A percentile compares a stretch with the other conserved stretches of the same genome.
Conservation (phyloP, 805 yeast species). For the Candida glaebosa region DNA sequence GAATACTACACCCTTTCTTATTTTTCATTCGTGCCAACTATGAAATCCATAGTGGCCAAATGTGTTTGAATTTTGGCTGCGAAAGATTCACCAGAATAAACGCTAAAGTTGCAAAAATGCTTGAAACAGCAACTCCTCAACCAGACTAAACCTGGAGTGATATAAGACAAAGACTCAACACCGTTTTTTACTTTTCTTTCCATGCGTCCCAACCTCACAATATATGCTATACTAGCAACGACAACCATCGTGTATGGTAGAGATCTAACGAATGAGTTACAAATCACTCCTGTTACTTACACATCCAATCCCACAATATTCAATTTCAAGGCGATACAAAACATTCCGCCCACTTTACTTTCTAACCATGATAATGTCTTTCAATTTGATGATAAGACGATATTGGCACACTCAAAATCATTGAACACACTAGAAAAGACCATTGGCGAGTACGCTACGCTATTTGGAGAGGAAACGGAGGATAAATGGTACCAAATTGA, state of each 20-base stretch:
- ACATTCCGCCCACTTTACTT: not conserved
- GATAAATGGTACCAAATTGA: constrained; percentile 3
- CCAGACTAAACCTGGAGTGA: too few relatives aligned
- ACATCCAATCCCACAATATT: not conserved
- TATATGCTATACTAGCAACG: too few relatives aligned
- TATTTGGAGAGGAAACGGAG: not conserved
- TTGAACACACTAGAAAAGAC: constrained; percentile 2
- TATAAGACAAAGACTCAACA: too few relatives aligned
- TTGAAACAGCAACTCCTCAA: too few relatives aligned
- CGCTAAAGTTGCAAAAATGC: too few relatives aligned
- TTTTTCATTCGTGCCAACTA: too few relatives aligned
- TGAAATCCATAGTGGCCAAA: too few relatives aligned
- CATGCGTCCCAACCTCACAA: too few relatives aligned
- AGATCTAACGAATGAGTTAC: not conserved
- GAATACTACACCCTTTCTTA: too few relatives aligned
- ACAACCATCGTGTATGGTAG: not conserved
- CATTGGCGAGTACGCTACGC: not conserved
- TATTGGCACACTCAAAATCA: not conserved
- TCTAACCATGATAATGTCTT: constrained; percentile 1
- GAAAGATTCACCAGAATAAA: too few relatives aligned
- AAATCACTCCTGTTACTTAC: not conserved
- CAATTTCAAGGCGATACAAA: not conserved
- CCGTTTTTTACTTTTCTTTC: too few relatives aligned
- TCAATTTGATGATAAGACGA: not conserved
- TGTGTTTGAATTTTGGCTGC: too few relatives aligned